Evolutionary conservation across 176 grass and related monocot species (phyloP), one percentile per base, ranked within the genome.

Genomic region (Alloteropsis semialata): DNA sequence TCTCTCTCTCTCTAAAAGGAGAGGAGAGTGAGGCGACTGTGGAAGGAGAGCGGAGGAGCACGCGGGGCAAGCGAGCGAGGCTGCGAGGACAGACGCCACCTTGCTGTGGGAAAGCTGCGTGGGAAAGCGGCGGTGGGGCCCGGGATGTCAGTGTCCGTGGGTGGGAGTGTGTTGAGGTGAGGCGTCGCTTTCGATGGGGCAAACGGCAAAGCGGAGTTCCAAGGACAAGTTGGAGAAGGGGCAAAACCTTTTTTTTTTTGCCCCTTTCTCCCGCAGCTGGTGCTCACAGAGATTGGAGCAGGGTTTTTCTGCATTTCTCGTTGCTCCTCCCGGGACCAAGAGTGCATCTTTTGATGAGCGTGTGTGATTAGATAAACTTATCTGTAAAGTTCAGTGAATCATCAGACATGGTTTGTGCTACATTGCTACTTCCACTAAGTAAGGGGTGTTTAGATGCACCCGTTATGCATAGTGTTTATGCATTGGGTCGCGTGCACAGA

Each of bases 111-210:
- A 74, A 78, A 62, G 76, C n/a, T 58, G 82, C 69, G 41, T 74
- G 76, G 76, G 25, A 81, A 76, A 55, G 55, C 1, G 5, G 28
- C 6, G 1, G 15, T 62, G 77, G 82, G 87, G 13, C 70, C 82
- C 28, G 3, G 5, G 0, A 0, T 28, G 54, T 76, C 82, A 85
- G 88, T 82, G 77, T 0, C 51, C 11, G 19, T 24, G 12, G 37
- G 44, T 16, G 66, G 66, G 30, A 18, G 17, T 8, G 21, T 1
- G 76, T 45, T 56, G 24, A 17, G 78, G 72, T 72, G 54, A 48
- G 83, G 36, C 78, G 78, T 86, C 83, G 55, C 83, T 82, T 89
- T 82, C 65, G 15, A 70, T 69, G 53, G 49, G 27, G 42, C 69
- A 75, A 75, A 42, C 39, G 27, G 42, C 69, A 75, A 75, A 42